These are phyloP conservation scores for Penicillium goetzii DNA, from an alignment of 495 filamentous ascomycete genomes.

Conservation along the genomic window DNA sequence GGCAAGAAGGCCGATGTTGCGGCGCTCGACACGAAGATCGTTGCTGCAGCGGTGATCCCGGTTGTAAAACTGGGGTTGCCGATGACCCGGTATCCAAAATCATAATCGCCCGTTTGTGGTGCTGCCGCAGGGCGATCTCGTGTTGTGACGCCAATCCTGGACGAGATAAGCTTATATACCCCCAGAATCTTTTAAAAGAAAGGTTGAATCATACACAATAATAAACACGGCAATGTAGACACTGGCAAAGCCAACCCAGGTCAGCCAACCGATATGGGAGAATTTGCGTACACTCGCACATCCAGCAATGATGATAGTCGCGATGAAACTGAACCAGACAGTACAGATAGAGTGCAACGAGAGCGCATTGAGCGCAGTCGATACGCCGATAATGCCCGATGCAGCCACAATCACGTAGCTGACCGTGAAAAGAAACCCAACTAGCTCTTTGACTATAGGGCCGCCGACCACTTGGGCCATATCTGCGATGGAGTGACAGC, in stretches of 20 bases:
- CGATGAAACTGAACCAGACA: conserved; percentile 44
- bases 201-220: conserved; percentile 41
- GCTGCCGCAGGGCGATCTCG: conserved; percentile 44
- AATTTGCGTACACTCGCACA: conserved; percentile 47
- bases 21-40: conserved; percentile 53
- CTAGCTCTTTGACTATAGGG: conserved; percentile 46
- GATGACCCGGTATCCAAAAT: conserved; percentile 53
- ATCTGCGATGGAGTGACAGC: conserved; percentile 64
- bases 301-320: conserved; percentile 67
- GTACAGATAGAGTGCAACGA: conserved; percentile 54
- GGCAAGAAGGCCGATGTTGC: conserved; percentile 70
- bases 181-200: too few relatives aligned
- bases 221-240: conserved; percentile 54
- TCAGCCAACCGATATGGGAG: conserved; percentile 50
- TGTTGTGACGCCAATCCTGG: conserved; percentile 46
- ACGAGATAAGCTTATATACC: conserved; percentile 9
- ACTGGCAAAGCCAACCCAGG: conserved; percentile 48
- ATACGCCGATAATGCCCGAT: conserved; percentile 54
- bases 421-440: conserved; percentile 50
- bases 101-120: conserved; percentile 38
- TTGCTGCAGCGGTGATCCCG: conserved; percentile 45
- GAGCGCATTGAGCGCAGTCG: conserved; percentile 54
- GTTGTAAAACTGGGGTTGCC: conserved; percentile 38
- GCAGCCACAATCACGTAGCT: conserved; percentile 52
- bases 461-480: conserved; percentile 69